Base-by-base conservation (phyloP, 1,284 basidiomycete species). In the Boletus albobrunnescens region DNA sequence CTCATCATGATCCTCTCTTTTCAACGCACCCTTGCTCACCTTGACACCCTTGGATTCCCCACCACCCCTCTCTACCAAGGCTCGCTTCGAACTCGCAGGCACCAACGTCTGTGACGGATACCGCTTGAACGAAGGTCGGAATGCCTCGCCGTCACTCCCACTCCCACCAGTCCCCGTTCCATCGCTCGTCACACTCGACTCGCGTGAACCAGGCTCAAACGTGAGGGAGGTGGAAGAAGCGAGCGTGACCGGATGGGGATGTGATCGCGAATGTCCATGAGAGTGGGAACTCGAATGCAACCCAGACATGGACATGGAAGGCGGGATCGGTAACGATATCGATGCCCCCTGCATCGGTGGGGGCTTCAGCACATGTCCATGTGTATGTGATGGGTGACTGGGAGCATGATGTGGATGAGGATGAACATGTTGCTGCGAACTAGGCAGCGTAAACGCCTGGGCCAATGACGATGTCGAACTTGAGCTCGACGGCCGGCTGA, bases 101-200 rank as follows among this genome's bases (percentile, higher is more conserved):
- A 74, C 84, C 6, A 88, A 65, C 7, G 82, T 83, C 67, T 84
- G 82, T 37, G 81, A 84, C 1, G 85, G 77, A 26, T 85, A 64
- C 22, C 86, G 72, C 69, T 88, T 88, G 61, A 86, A 87, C 23
- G 77, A 73, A 12, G 86, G 85, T 3, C 84, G 67, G 33, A 70
- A 57, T 12, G 59, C 52, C 28, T 68, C 63, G 6, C 61, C 50
- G 22, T 57, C 57, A 10, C 55, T 56, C 32, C 58, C 58, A 41
- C 64, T 58, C 27, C 58, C 48, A 28, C 63, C 54, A 26, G 60
- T 51, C 31, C 58, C 63, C 39, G 54, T 64, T 26, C 60, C 56
- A 31, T 67, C 64, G 36, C 60, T 66, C 36, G 60, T 54, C 43
- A 54, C 60, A 49, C 64, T 70, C 19, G 71, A 72, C 35, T 62